phyloP scores from a whole-genome alignment of 441 rosid species.

The Rhodomyrtus psidioides region DNA sequence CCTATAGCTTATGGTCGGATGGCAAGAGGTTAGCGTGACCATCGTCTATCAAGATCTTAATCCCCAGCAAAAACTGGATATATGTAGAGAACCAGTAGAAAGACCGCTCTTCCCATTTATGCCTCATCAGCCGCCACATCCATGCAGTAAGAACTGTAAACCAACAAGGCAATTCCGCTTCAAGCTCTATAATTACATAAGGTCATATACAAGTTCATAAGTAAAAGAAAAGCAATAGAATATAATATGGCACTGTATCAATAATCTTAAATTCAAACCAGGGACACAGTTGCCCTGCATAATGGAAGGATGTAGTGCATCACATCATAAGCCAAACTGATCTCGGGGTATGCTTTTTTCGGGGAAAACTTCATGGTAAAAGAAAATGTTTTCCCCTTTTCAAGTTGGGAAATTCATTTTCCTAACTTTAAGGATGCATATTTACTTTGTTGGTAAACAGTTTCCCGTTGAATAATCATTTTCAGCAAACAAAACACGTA shows the following conservation, averaged over 20 bases:
- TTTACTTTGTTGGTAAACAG: neutral
- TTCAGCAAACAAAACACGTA: neutral
- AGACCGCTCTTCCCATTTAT: slow-evolving; percentile 35
- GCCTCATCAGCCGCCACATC: slow-evolving; percentile 23
- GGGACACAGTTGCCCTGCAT: neutral
- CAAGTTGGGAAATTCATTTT: neutral
- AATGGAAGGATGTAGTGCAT: neutral
- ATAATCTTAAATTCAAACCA: neutral
- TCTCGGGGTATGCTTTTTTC: neutral
- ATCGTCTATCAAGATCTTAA: slow-evolving; percentile 34
- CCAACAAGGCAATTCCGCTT: neutral
- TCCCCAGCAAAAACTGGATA: slow-evolving; percentile 42
- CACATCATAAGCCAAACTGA: neutral
- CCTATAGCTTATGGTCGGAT: slow-evolving; percentile 64
- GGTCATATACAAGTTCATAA: neutral
- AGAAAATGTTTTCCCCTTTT: neutral
- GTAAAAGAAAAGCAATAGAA: neutral
- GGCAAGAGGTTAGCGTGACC: slow-evolving; percentile 36
- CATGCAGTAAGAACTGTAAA: slow-evolving; percentile 20
- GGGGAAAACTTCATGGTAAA: neutral
- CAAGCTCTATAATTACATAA: neutral
- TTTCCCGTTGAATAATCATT: neutral
- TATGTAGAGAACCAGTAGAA: slow-evolving; percentile 15
- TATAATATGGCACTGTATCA: neutral
- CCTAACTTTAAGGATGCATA: neutral